Evolutionary conservation across 2,329 filamentous ascomycete species (phyloP), one percentile per base, ranked within the genome.

Genomic region (Aspergillus tamarii): DNA sequence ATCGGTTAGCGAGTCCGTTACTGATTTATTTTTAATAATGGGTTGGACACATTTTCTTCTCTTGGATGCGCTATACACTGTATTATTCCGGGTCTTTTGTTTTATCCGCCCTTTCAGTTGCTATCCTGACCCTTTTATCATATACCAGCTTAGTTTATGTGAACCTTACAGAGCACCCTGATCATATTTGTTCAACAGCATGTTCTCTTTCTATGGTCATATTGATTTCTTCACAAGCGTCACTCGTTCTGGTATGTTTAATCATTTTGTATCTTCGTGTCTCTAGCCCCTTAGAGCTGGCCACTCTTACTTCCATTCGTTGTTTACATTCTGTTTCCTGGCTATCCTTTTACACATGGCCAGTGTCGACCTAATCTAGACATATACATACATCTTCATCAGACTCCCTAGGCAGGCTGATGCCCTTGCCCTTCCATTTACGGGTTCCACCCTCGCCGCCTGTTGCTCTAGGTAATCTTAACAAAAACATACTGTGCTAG

Each of bases 81-180:
- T 72, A 59, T 30, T 66, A 60, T 73, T 62, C n/a, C 61, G 56
- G 50, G 64, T 70, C 54, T 23, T 55, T 21, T 55, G 30, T 55
- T 39, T 55, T 55, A 1, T 21, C 19, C 39, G 7, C 32, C 32
- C 21, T 55, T 55, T 36, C 12, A 54, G 52, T 55, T 39, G n/a
- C 32, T 36, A 12, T 39, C 52, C 30, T 34, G 32, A 21, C 28
- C 39, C 19, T 55, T 32, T n/a, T 39, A 21, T 39, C 14, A 26
- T 39, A 39, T 55, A n/a, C 21, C 48, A 52, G 11, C 48, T 23
- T 52, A 52, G 14, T 28, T 28, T 50, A 16, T 50, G 48, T 55
- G 30, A 36, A 55, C 30, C n/a, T 23, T 54, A n/a, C 30, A 54
- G 11, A 54, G 28, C 26, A 54, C 30, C 32, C 41, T 12, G 28